Evolutionary conservation across 1,139 yeast genomes (phyloP).

Genomic region (Taphrina betulina): DNA sequence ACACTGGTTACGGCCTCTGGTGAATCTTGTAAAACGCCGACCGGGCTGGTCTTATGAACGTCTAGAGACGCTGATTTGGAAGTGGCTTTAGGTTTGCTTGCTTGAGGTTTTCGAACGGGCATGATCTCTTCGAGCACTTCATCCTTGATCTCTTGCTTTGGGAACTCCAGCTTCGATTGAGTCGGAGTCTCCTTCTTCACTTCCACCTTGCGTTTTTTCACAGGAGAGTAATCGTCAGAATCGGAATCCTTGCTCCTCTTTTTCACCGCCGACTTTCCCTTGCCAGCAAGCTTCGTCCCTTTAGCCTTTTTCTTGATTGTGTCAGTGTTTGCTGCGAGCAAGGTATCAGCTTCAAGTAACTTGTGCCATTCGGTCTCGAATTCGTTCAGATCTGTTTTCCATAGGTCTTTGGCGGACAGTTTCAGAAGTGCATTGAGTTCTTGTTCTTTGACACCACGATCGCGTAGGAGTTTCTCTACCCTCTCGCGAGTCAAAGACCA

Average conservation of each 20-base stretch:
- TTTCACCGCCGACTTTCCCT: conserved; percentile 39
- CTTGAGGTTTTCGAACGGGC: too few species aligned
- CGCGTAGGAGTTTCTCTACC: conserved; percentile 64
- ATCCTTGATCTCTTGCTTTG: too few species aligned
- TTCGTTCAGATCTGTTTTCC: conserved; percentile 78
- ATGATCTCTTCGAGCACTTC: too few species aligned
- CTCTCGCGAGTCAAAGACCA: conserved; percentile 85
- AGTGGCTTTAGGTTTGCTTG: not conserved
- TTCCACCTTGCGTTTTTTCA: conserved; percentile 19
- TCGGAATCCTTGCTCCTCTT: conserved; percentile 33
- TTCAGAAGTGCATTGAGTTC: conserved; percentile 68
- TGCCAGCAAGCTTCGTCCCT: conserved; percentile 36
- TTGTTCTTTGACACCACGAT: conserved; percentile 67
- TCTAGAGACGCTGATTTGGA: not conserved
- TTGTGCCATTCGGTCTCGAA: conserved; percentile 66
- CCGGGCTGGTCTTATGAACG: conserved; percentile 3
- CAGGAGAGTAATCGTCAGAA: conserved; percentile 35
- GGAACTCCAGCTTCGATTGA: too few species aligned
- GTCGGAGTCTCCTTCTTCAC: too few species aligned
- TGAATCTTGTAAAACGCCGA: conserved; percentile 11
- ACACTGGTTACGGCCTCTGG: not conserved
- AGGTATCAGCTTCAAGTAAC: conserved; percentile 59
- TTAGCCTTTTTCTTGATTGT: conserved; percentile 34
- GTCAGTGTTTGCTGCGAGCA: conserved; percentile 44
- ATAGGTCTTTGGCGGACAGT: conserved; percentile 78